phyloP scores from a whole-genome alignment of 495 filamentous ascomycete genomes.

The Penicillium paradoxum region DNA sequence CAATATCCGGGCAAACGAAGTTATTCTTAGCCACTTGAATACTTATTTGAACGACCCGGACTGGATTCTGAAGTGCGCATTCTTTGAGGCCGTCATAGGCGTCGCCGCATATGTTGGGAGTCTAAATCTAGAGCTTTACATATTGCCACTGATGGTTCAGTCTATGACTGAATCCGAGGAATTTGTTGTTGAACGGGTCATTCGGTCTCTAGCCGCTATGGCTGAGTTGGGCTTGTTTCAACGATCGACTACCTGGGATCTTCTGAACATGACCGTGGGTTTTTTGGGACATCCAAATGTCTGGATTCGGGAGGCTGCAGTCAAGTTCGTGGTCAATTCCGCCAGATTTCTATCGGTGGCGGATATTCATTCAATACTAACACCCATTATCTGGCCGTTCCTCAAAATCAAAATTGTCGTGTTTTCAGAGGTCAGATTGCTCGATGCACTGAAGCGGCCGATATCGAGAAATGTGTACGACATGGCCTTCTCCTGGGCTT shows the following conservation, averaged over 20 bases:
- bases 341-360: constrained; percentile 73
- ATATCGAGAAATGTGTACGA: constrained; percentile 78
- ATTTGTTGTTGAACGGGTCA: constrained; percentile 84
- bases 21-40: constrained; percentile 91
- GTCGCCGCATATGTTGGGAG: constrained; percentile 88
- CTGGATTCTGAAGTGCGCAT: constrained; percentile 94
- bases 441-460: constrained; percentile 81
- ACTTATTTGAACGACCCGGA: constrained; percentile 96
- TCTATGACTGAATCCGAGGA: constrained; percentile 96
- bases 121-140: constrained; percentile 87
- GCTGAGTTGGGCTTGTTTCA: constrained; percentile 84
- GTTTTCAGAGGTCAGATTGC: constrained; percentile 66
- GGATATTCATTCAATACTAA: constrained; percentile 75
- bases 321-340: constrained; percentile 72
- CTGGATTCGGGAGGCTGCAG: constrained; percentile 89
- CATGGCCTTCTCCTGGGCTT: constrained; percentile 79
- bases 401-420: constrained; percentile 62
- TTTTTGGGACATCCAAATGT: constrained; percentile 91
- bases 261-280: constrained; percentile 71
- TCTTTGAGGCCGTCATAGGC: constrained; percentile 92
- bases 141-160: constrained; percentile 92
- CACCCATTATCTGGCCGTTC: constrained; percentile 74
- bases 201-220: constrained; percentile 85
- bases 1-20: constrained; percentile 80
- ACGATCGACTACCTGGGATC: constrained; percentile 77